Conservation (phyloP, 352 stramenopile species). For the Thalassiosira mediterranea region DNA sequence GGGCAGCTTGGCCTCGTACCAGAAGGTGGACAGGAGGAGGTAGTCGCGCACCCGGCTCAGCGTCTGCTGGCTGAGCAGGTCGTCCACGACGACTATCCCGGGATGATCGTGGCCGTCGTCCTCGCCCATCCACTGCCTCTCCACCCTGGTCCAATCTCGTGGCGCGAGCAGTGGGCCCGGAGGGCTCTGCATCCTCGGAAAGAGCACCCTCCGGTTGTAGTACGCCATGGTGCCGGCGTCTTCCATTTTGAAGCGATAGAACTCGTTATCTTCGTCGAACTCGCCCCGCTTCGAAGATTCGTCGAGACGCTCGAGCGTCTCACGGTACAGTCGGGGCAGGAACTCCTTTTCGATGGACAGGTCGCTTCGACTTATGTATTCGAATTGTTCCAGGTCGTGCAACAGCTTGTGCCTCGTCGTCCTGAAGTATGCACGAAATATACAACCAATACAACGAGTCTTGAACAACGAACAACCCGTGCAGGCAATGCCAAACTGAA, state of each 20-base stretch:
- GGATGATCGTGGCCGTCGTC: constrained; percentile 3
- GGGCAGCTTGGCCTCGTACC: constrained; percentile 68
- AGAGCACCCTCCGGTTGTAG: constrained; percentile 51
- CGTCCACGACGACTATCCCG: constrained; percentile 59
- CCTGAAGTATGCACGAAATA: no score
- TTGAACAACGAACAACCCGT: no score
- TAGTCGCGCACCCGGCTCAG: constrained; percentile 46
- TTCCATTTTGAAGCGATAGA: constrained; percentile 44
- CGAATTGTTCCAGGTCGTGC: constrained; percentile 51
- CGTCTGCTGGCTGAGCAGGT: constrained; percentile 48
- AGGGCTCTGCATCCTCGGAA: constrained; percentile 1
- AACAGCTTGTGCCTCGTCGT: constrained; percentile 55
- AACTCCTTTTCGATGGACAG: neutral
- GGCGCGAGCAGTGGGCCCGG: constrained; percentile 19
- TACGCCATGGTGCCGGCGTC: constrained; percentile 40
- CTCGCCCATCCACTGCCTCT: constrained; percentile 39
- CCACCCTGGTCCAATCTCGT: constrained; percentile 20
- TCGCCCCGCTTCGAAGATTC: constrained; percentile 24
- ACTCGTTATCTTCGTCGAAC: constrained; percentile 29
- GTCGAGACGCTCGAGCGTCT: constrained; percentile 19
- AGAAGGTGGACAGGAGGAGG: constrained; percentile 55
- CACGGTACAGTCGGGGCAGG: constrained; percentile 24
- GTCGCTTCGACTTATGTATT: no score
- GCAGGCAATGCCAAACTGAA: no score
- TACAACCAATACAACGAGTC: no score